Conservation (phyloP, 306 rosid species). For the Benincasa hispida region DNA sequence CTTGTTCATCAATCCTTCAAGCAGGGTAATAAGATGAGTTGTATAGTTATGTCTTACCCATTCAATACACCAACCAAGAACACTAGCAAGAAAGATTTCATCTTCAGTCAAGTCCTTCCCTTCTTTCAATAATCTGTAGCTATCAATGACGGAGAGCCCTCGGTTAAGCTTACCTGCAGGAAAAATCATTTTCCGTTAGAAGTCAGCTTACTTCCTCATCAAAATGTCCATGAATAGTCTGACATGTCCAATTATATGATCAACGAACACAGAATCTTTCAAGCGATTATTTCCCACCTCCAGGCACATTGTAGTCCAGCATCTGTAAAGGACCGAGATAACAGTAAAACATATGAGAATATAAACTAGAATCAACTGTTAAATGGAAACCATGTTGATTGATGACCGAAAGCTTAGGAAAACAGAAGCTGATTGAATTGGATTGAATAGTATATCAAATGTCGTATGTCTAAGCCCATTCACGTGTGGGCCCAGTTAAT, state of each 20-base stretch:
- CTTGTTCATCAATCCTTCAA: neutral
- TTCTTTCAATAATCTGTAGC: constrained; percentile 25
- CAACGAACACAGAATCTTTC: constrained; percentile 8
- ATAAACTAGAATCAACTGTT: neutral
- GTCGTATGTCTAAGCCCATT: neutral
- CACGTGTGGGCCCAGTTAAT: neutral
- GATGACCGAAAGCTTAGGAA: neutral
- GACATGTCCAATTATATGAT: neutral
- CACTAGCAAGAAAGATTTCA: constrained; percentile 30
- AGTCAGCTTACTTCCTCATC: neutral
- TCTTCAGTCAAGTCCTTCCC: constrained; percentile 25
- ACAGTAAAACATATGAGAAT: constrained; percentile 8
- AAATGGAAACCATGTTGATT: neutral
- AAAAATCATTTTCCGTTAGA: neutral
- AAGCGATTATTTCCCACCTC: constrained; percentile 40
- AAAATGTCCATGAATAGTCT: neutral
- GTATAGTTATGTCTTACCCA: constrained; percentile 20
- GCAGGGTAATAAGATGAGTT: neutral
- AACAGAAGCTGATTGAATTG: neutral
- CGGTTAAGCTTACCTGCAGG: constrained; percentile 35
- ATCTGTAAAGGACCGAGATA: constrained; percentile 23
- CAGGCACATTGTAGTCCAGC: constrained; percentile 93
- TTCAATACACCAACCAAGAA: constrained; percentile 48
- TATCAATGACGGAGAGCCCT: constrained; percentile 38
- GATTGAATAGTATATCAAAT: constrained; percentile 3